Evolutionary conservation across 2,329 filamentous ascomycete species (phyloP).

Genomic region (Arachnopeziza araneosa): DNA sequence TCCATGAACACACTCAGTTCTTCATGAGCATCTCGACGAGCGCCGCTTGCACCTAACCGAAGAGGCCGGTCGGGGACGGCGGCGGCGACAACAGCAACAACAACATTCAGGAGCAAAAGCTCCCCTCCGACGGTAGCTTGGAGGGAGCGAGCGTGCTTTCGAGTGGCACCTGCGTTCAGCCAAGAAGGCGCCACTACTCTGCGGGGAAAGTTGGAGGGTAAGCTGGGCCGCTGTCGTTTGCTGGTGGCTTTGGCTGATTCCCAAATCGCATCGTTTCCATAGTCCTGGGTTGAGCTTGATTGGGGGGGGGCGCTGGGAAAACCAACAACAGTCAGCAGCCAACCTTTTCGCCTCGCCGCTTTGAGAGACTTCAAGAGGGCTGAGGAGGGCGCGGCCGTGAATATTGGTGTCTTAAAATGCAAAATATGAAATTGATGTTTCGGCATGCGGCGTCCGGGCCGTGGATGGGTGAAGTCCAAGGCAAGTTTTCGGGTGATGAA

Average conservation of each 20-base stretch:
- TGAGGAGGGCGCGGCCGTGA: too few relatives aligned
- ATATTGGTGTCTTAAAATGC: background rate
- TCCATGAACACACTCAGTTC: background rate
- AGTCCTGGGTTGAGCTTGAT: background rate
- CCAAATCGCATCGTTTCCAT: background rate
- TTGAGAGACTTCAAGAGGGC: background rate
- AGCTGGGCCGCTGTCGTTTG: background rate
- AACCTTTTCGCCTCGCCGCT: background rate
- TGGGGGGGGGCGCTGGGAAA: background rate
- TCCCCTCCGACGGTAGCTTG: background rate
- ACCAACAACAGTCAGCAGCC: too few relatives aligned
- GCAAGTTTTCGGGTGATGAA: too few relatives aligned
- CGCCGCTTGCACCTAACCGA: too few relatives aligned
- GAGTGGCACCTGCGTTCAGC: background rate
- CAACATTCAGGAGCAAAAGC: background rate
- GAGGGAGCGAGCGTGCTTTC: background rate
- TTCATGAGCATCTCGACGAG: too few relatives aligned
- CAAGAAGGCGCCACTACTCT: background rate
- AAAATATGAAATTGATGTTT: background rate
- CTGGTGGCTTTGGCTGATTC: background rate
- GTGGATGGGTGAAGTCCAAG: background rate
- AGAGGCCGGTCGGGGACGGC: background rate
- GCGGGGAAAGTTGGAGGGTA: background rate
- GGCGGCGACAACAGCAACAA: background rate
- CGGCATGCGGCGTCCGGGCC: background rate